These are phyloP conservation scores for Rosa rugosa DNA, from an alignment of 306 rosid species.

Conservation along the genomic window DNA sequence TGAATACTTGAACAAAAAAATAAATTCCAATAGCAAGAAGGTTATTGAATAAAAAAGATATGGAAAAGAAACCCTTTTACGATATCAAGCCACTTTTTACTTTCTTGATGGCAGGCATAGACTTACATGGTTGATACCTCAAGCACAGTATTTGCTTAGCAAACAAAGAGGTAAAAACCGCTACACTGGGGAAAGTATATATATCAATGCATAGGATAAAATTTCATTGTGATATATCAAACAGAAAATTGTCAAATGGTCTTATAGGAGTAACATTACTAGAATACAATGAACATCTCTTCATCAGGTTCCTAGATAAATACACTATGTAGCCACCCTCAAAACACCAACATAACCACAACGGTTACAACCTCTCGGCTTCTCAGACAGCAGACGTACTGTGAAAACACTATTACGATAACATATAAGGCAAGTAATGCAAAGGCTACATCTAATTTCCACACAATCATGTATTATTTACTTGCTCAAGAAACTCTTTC, in stretches of 20 bases:
- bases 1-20: not conserved
- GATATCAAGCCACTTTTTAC: not conserved
- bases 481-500: constrained; percentile 6
- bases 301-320: not conserved
- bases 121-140: not conserved
- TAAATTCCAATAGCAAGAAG: too few relatives aligned
- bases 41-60: not conserved
- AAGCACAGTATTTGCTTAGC: not conserved
- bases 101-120: not conserved
- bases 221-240: not conserved
- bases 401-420: not conserved
- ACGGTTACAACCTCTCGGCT: not conserved
- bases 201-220: not conserved
- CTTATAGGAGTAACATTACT: not conserved
- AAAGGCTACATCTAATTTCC: not conserved
- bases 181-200: not conserved
- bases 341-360: not conserved
- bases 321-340: not conserved
- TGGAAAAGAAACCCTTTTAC: not conserved
- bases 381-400: not conserved
- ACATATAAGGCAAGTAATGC: not conserved
- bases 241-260: not conserved
- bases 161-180: not conserved
- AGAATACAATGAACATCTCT: not conserved
- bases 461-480: constrained; percentile 2